These are phyloP conservation scores for Dictyophora rubrovolvata DNA, from an alignment of 768 basidiomycete species.

Conservation along the genomic window DNA sequence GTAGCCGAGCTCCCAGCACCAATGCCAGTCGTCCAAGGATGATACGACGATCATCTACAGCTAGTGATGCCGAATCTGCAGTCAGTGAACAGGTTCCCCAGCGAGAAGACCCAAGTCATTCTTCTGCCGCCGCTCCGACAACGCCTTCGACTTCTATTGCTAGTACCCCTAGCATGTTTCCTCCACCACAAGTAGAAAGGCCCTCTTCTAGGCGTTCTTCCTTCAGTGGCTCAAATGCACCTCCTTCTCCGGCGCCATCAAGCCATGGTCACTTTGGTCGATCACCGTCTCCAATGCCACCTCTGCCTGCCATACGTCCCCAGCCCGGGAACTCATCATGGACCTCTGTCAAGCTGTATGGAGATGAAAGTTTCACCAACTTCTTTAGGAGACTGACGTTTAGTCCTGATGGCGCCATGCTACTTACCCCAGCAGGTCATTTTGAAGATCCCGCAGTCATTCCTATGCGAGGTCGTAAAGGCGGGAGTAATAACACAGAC, in stretches of 20 bases:
- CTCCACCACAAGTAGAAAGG: constrained; percentile 55
- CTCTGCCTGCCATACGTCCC: constrained; percentile 85
- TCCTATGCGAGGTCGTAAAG: constrained; percentile 48
- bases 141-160: constrained; percentile 15
- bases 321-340: constrained; percentile 45
- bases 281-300: constrained; percentile 84
- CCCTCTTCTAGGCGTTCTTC: constrained; percentile 55
- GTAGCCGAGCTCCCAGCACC: constrained; percentile 59
- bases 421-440: constrained; percentile 93
- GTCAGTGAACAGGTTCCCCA: constrained; percentile 43
- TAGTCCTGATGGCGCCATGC: constrained; percentile 86
- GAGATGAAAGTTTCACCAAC: constrained; percentile 90
- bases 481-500: constrained; percentile 28
- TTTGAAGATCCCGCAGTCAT: constrained; percentile 82
- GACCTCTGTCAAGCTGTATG: constrained; percentile 75
- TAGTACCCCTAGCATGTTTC: constrained; percentile 37
- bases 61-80: constrained; percentile 65
- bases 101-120: constrained; percentile 34
- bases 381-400: constrained; percentile 94
- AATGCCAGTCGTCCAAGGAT: constrained; percentile 46
- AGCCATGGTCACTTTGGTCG: constrained; percentile 56
- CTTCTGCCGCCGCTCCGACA: constrained; percentile 19
- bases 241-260: constrained; percentile 50
- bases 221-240: constrained; percentile 74
- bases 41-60: constrained; percentile 60